Evolutionary conservation across 345 rosid species (phyloP), one percentile per base, ranked within the genome.

Genomic region (Ricinus communis): DNA sequence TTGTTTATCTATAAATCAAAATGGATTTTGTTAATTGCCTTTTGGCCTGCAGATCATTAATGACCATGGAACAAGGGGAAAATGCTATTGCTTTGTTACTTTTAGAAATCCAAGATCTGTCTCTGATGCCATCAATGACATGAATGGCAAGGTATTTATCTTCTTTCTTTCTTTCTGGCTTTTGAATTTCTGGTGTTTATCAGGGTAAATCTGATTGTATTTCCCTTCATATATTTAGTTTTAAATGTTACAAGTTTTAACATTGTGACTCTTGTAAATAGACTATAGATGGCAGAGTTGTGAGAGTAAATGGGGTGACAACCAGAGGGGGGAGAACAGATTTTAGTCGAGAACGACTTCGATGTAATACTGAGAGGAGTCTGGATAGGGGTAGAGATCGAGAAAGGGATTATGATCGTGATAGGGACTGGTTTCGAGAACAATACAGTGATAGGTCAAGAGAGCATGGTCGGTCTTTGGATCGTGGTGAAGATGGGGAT

Each of bases 21-120:
- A 63, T 25, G 54, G 14, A 52, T 18, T 50, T 56, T 19, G 21
- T 55, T 62, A n/a, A 43, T 38, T 47, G 52, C 19, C 30, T 25
- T 64, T 52, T 73, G 59, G 36, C 9, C 28, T 77, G 73, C 86
- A 93, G 98, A 86, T 93, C 64, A 82, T 91, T 30, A 89, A 86
- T 73, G 97, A 93, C 54, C 84, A 80, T 22, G 71, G 82, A 36
- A 75, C 89, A 16, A 87, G 90, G 71, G 98, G 97, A 70, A 91
- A 87, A 75, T 90, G 95, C 78, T 91, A 86, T 70, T 90, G 93
- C 59, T 91, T 94, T 73, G 95, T 91, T 58, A 94, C 97, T 57
- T 94, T 82, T 70, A 71, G 88, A 45, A 90, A 86, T 66, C 97
- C 89, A 58, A 77, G 96, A 65, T 90, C 95, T 0, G 97, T 90